These are phyloP conservation scores for Amanita phalloides DNA, from an alignment of 768 basidiomycete genomes.

Conservation along the genomic window DNA sequence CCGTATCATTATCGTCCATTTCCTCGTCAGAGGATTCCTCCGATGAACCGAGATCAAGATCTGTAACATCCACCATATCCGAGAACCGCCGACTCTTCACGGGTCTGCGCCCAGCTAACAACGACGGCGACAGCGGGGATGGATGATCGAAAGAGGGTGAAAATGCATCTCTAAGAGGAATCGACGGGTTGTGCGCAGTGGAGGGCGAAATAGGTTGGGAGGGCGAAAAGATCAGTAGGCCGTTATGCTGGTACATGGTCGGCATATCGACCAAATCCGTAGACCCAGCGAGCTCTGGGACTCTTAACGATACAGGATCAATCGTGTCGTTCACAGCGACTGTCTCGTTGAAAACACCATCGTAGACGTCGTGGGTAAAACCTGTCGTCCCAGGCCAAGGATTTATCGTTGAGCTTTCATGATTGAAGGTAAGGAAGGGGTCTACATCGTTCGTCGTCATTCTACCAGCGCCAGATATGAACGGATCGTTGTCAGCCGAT, in stretches of 20 bases:
- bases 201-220: background rate
- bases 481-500: constrained; percentile 4
- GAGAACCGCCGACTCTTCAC: constrained; percentile 2
- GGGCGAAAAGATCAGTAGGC: background rate
- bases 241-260: background rate
- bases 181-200: background rate
- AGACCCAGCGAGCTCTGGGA: background rate
- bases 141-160: background rate
- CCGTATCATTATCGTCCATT: background rate
- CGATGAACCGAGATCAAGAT: constrained; percentile 6
- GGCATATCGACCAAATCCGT: background rate
- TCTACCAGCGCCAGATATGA: background rate
- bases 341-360: background rate
- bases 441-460: background rate
- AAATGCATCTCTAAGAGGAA: too few relatives aligned
- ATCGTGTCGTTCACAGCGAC: constrained; percentile 2
- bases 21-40: background rate
- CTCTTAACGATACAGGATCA: constrained; percentile 5
- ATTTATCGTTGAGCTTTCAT: background rate
- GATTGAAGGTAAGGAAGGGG: background rate
- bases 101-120: background rate
- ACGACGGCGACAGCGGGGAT: background rate
- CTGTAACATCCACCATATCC: constrained; percentile 9
- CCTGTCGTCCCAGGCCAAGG: background rate
- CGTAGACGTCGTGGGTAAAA: background rate